Base-by-base conservation (phyloP, 2,329 filamentous ascomycete genomes). In the Phaeosphaeria sp. region DNA sequence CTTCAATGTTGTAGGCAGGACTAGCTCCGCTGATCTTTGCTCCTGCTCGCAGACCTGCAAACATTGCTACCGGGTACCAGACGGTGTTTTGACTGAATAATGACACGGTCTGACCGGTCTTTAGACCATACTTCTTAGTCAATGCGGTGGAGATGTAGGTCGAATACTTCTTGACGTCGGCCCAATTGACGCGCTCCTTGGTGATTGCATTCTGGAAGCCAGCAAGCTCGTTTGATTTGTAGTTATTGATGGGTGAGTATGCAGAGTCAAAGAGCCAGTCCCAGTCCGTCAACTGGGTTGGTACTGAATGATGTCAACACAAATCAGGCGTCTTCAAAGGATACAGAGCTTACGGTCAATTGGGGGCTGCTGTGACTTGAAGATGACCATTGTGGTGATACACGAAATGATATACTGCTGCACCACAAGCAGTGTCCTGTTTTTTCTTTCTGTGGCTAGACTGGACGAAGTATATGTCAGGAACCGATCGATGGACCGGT, bases 21-120 rank as follows among this genome's bases (percentile, higher is more conserved):
- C 82, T 86, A 0, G 87, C 87, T 1, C 88, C 87, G 2, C 82
- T 86, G 1, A 89, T 84, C 27, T 86, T 81, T 8, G 84, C 87
- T 61, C 81, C 84, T 6, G 79, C 80, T 13, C 83, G 80, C 7
- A 87, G 77, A 1, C 83, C 82, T 0, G 83, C 83, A 55, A 86
- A 82, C 80, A 89, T 85, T 15, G 84, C 86, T 6, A 89, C 83
- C 0, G 87, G 87, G 65, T 89, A 89, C 86, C 86, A 89, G 52
- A 90, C 84, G 9, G 84, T 87, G 66, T 90, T 90, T 21, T 84
- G 84, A 51, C 82, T 83, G 75, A 89, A 90, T 1, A 90, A 75
- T 0, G 85, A 81, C 1, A 89, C 82, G 0, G 85, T 86, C 5
- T 90, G 80, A 1, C 83, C 84, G 17, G 80, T 67, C 43, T 81